A percentile compares a stretch with the other conserved stretches of the same genome.
These are phyloP conservation scores for Aquilaria agallochum DNA, from an alignment of 441 rosid species.

Conservation along the genomic window DNA sequence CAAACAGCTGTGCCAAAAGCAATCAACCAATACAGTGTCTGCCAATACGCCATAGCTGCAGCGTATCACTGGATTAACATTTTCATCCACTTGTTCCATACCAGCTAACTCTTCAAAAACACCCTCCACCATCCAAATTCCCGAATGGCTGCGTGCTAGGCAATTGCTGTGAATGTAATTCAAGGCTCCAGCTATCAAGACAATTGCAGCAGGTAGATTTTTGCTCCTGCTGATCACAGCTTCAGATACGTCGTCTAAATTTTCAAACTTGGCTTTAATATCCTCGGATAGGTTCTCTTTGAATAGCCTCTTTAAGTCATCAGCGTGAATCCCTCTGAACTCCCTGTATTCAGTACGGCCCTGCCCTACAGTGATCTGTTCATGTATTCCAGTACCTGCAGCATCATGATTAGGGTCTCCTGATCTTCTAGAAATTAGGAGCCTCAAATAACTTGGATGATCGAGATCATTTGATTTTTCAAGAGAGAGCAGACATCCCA, in stretches of 20 bases:
- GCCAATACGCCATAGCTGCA: constrained; percentile 17
- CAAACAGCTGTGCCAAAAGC: constrained; percentile 50
- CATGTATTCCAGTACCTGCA: background rate
- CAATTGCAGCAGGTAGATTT: constrained; percentile 25
- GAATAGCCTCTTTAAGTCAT: too few relatives aligned
- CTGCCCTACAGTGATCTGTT: background rate
- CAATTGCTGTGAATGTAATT: background rate
- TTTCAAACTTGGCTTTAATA: too few relatives aligned
- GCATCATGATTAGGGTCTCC: background rate
- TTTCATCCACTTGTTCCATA: background rate
- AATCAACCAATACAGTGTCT: constrained; percentile 15
- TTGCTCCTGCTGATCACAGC: constrained; percentile 17
- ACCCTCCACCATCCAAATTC: background rate
- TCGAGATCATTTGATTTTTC: background rate
- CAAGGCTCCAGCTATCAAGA: constrained; percentile 32
- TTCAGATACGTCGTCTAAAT: background rate
- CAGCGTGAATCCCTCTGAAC: background rate
- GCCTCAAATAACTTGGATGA: background rate
- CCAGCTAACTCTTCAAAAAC: background rate
- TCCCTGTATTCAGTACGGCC: background rate
- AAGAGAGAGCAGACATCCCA: background rate
- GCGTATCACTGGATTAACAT: background rate
- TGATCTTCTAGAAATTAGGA: constrained; percentile 25
- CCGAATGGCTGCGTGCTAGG: too few relatives aligned
- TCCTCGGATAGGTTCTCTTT: too few relatives aligned